A percentile compares a stretch with the other conserved stretches of the same genome.
These are phyloP conservation scores for Heterobasidion occidentale DNA, from an alignment of 1,284 basidiomycete species.

Conservation along the genomic window DNA sequence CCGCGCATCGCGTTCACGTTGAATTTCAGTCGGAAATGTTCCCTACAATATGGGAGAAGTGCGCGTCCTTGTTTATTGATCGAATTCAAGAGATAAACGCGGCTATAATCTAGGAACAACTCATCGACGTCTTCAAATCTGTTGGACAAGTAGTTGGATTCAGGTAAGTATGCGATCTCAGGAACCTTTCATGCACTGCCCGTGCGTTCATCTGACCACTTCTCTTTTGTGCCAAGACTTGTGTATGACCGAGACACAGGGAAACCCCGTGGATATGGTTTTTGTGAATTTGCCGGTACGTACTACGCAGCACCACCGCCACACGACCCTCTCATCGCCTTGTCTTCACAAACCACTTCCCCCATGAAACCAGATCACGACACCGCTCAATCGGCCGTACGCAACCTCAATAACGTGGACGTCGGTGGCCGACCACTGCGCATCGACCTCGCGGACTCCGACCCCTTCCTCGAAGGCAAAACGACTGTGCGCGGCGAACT, in stretches of 20 bases:
- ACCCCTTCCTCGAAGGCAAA: conserved; percentile 40
- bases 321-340: background rate
- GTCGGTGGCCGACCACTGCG: conserved; percentile 68
- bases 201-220: background rate
- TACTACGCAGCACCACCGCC: conserved; percentile 10
- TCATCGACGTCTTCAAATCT: conserved; percentile 80
- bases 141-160: conserved; percentile 86
- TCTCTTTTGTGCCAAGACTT: conserved; percentile 41
- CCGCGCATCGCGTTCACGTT: background rate
- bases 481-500: conserved; percentile 56
- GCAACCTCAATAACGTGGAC: conserved; percentile 68
- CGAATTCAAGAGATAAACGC: background rate
- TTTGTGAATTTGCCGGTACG: conserved; percentile 93
- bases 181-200: background rate
- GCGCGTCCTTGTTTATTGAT: conserved; percentile 13
- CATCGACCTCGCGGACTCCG: conserved; percentile 57
- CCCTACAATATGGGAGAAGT: conserved; percentile 81
- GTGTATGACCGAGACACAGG: conserved; percentile 96
- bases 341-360: background rate
- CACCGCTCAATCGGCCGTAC: conserved; percentile 74
- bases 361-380: conserved; percentile 66
- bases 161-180: conserved; percentile 36
- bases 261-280: conserved; percentile 95
- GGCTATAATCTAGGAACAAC: conserved; percentile 45
- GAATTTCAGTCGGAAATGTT: conserved; percentile 69